These are phyloP conservation scores for Kwoniella sp. DNA, from an alignment of 768 basidiomycete genomes.

Conservation along the genomic window DNA sequence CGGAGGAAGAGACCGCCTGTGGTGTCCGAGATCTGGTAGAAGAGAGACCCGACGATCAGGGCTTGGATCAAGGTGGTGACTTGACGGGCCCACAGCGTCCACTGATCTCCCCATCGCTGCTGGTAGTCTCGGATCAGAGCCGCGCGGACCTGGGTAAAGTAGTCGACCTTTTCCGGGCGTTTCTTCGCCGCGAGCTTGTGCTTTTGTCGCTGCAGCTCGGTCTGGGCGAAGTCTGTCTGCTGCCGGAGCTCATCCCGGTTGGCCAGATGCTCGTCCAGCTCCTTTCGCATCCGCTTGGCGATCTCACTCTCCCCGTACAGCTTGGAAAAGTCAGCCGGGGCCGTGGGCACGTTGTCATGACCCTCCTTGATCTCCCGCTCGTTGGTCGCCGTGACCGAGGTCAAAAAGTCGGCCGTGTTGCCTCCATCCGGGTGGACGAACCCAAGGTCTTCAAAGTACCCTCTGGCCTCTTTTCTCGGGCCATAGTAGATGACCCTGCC, in stretches of 20 bases:
- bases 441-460: constrained; percentile 49
- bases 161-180: constrained; percentile 30
- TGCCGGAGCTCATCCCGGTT: constrained; percentile 5
- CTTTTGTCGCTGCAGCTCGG: constrained; percentile 26
- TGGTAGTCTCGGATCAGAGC: constrained; percentile 40
- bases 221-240: constrained; percentile 25
- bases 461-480: constrained; percentile 49
- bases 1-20: constrained; percentile 69
- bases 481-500: constrained; percentile 56
- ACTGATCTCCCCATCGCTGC: constrained; percentile 44
- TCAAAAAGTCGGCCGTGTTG: constrained; percentile 43
- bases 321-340: constrained; percentile 35
- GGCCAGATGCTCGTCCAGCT: constrained; percentile 32
- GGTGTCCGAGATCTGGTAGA: constrained; percentile 57
- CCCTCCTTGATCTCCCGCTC: constrained; percentile 74
- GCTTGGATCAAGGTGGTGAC: constrained; percentile 52
- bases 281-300: constrained; percentile 31
- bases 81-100: constrained; percentile 40
- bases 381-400: constrained; percentile 55
- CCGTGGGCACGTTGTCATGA: constrained; percentile 50
- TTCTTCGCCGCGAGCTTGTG: constrained; percentile 26
- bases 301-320: constrained; percentile 27
- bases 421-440: constrained; percentile 39
- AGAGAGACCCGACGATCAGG: constrained; percentile 62
- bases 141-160: constrained; percentile 22